Base-by-base conservation (phyloP, 257 asterid species). In the Solanum lycopersicoides region DNA sequence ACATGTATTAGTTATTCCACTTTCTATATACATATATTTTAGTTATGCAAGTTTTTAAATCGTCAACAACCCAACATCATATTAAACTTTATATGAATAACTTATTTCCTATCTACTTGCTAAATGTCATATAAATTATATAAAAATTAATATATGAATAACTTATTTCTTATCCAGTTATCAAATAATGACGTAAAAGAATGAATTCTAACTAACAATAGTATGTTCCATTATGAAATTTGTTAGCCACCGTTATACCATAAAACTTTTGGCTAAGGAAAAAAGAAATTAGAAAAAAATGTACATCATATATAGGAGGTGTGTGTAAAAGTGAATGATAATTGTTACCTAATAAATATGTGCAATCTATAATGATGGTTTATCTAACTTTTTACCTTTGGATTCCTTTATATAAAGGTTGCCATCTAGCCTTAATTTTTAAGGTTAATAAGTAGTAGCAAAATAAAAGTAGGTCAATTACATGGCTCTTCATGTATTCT, bases 401-500 rank as follows among this genome's bases (percentile, higher is more conserved):
- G 50, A 74, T 37, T 9, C 82, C 12, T 56, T 37, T 74, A 74
- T 74, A 74, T 34, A 74, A 37, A 4, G 10, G 82, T 37, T 37
- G 0, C 0, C 50, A 0, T 74, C 32, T 37, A 37, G 50, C 50
- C 50, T 37, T 21, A 37, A 20, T 74, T 37, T 20, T 9, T 18
- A 37, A 74, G 32, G 14, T 74, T 5, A 20, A 35, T 20, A 20
- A 37, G 82, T 35, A 72, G 42, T 10, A 0, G 45, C 28, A 72
- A 18, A 63, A 23, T 11, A 34, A 35, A 35, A 13, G 3, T 0
- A 73, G 8, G 47, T 47, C 37, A 71, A 71, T 77, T 44, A 15
- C 83, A 44, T 88, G 90, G 30, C 75, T 83, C 65, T 88, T 86
- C 12, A 83, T 90, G 87, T 89, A 87, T 69, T 87, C 88, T 42